Evolutionary conservation across 441 rosid species (phyloP), one percentile per base, ranked within the genome.

Genomic region (Mallotus repandus): DNA sequence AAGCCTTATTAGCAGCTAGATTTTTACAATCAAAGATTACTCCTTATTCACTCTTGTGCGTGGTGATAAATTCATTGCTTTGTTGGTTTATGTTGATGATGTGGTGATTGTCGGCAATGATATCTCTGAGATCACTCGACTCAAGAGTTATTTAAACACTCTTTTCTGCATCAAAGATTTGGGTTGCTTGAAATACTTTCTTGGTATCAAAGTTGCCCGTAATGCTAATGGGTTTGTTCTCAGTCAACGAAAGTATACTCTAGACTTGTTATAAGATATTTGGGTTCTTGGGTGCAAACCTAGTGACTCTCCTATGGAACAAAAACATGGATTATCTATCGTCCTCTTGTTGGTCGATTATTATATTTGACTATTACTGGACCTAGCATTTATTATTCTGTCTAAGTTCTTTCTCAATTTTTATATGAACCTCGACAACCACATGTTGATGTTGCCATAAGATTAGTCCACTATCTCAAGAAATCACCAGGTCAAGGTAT

Each of bases 401-500:
- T 62, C 14, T 61, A 72, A 12, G 16, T 50, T 2, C 48, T 72
- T 2, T 32, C 63, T 45, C 69, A 55, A 38, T 65, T 73, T 14
- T 64, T 73, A 55, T 15, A 65, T 11, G 15, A 12, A 14, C 76
- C 70, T 0, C 54, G 1, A 1, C 18, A 15, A 15, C 18, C 15
- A 12, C 68, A 62, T n/a, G 18, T 35, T 46, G n/a, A 22, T 6
- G 41, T 19, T 3, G 38, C 38, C 1, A 9, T 69, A 0, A 8
- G 64, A 1, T 38, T 57, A 9, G 16, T 69, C 4, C 0, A 38
- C 9, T 69, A 69, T 10, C 18, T 69, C 3, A 69, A 69, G 21
- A 5, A 0, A 9, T 3, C 16, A 1, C 38, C 72, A 0, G 25
- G 52, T 10, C 72, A 69, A 32, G 63, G 61, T 4, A 29, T 69